These are phyloP conservation scores for Grosmannia huntii DNA, from an alignment of 2,329 filamentous ascomycete species.

Conservation along the genomic window DNA sequence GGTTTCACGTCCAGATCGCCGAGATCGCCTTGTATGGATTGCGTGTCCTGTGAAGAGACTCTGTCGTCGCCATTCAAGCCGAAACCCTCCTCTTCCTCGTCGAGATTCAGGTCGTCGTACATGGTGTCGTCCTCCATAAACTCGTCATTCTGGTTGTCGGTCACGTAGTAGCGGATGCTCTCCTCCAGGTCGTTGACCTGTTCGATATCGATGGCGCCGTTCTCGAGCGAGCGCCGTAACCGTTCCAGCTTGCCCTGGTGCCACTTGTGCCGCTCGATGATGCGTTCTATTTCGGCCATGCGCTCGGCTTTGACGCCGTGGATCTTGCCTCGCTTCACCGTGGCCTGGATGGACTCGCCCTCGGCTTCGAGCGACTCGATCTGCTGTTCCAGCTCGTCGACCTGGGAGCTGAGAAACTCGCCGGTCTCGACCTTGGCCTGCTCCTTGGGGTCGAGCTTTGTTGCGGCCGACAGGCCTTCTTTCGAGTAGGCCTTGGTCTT, in stretches of 20 bases:
- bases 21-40: conserved; percentile 79
- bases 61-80: conserved; percentile 77
- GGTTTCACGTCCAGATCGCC: conserved; percentile 41
- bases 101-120: conserved; percentile 86
- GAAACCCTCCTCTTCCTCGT: conserved; percentile 81
- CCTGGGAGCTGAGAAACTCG: conserved; percentile 75
- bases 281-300: conserved; percentile 70
- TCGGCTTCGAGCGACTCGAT: conserved; percentile 90
- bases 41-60: conserved; percentile 87
- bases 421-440: conserved; percentile 82
- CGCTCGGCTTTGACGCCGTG: conserved; percentile 73
- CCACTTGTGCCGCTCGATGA: conserved; percentile 91
- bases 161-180: conserved; percentile 87
- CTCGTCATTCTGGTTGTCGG: conserved; percentile 76
- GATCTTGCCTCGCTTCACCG: conserved; percentile 90
- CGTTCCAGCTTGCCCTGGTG: conserved; percentile 89
- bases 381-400: conserved; percentile 86
- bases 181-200: conserved; percentile 84
- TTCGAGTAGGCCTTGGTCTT: conserved; percentile 99
- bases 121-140: conserved; percentile 90
- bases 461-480: conserved; percentile 82
- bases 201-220: conserved; percentile 77
- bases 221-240: conserved; percentile 79
- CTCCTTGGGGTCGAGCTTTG: conserved; percentile 94
- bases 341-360: conserved; percentile 71